Conservation (phyloP, 2,329 filamentous ascomycete genomes). For the Fusarium nygamai region DNA sequence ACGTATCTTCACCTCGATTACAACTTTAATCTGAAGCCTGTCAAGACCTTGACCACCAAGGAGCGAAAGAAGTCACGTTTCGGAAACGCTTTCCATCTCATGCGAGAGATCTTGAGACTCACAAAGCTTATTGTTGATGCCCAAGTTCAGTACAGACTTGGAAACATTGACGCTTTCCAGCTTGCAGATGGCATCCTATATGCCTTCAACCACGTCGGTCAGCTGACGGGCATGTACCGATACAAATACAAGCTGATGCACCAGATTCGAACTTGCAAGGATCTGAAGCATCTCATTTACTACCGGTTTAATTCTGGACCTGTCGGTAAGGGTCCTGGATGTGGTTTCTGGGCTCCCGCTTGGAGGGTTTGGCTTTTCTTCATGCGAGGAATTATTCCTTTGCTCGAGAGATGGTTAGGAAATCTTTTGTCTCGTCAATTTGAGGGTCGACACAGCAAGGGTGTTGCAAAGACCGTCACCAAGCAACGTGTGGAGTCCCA, state of each 20-base stretch:
- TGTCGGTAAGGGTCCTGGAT: constrained; percentile 96
- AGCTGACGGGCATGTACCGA: constrained; percentile 98
- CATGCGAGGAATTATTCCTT: constrained; percentile 96
- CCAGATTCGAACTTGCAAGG: constrained; percentile 98
- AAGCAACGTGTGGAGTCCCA: constrained; percentile 99
- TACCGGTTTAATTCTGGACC: constrained; percentile 98
- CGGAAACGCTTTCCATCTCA: constrained; percentile 98
- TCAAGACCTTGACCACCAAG: constrained; percentile 98
- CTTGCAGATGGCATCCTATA: constrained; percentile 99
- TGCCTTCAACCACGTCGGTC: constrained; percentile 98
- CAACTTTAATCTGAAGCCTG: constrained; percentile 99
- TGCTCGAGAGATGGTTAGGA: constrained; percentile 96
- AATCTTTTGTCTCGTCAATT: constrained; percentile 97
- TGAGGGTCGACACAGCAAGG: constrained; percentile 97
- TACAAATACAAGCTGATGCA: constrained; percentile 99
- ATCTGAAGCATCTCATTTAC: constrained; percentile 98
- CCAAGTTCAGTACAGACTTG: constrained; percentile 95
- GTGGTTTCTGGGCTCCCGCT: constrained; percentile 98
- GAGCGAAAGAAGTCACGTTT: constrained; percentile 99
- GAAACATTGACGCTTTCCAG: constrained; percentile 99
- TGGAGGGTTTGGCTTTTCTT: constrained; percentile 99
- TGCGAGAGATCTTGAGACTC: constrained; percentile 95
- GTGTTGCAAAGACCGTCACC: constrained; percentile 97
- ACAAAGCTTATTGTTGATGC: constrained; percentile 99
- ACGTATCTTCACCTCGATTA: constrained; percentile 99